Base-by-base conservation (phyloP, 2,329 filamentous ascomycete genomes). In the Phoma herbarum region DNA sequence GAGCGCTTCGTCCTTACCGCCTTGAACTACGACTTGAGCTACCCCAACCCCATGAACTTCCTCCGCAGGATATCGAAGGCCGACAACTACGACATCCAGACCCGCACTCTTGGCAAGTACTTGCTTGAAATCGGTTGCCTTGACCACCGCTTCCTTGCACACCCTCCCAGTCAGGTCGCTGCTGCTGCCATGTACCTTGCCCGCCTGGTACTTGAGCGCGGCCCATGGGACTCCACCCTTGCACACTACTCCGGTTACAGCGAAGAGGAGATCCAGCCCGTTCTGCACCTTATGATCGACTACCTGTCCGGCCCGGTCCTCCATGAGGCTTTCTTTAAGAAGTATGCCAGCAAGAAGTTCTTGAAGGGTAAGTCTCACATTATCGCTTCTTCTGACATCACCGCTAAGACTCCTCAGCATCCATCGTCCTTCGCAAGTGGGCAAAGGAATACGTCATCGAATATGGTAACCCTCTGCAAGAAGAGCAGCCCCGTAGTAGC, bases 31-130 rank as follows among this genome's bases (percentile, higher is more conserved):
- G 94, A 99, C 76, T 88, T 99, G 64, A 97, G 93, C 83, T 99
- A 97, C 75, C 95, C 95, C 56, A 99, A 99, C 80, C 95, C 95
- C 22, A 99, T 99, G 95, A 99, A 99, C 85, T 99, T 99, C 83
- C 87, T 99, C 61, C 92, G 95, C 65, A 91, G 96, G 68, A 97
- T 99, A 79, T 98, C 94, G 62, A 99, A 99, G 84, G 96, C 95
- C 73, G 96, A 99, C 82, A 95, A 96, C 83, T 99, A 99, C 81
- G 94, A 99, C 79, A 97, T 98, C 72, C 92, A 97, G 78, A 97
- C 93, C 61, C 91, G 95, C 71, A 99, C 95, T 45, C 87, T 99
- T 60, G 95, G 92, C 78, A 99, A 99, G 82, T 99, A 98, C 78
- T 84, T 99, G 46, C 92, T 97, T 82, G 95, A 99, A 82, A 97